Percentiles rank a stretch among this genome's conserved stretches.
Conservation (phyloP, 2,329 filamentous ascomycete species). For the Pestalotiopsis sp. region DNA sequence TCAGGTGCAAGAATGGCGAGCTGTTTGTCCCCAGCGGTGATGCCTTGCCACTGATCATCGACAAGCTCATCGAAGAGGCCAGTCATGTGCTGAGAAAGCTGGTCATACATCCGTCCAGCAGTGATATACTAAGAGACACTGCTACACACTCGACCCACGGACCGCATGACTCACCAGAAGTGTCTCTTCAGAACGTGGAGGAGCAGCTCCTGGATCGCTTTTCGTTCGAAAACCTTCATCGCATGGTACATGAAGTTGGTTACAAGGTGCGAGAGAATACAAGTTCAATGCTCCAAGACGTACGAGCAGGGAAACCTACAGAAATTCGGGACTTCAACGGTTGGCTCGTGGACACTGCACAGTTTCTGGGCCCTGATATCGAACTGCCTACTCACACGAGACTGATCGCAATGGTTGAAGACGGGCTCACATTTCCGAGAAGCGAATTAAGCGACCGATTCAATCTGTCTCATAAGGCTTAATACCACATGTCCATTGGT, state of each 20-base stretch:
- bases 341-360: constrained; percentile 53
- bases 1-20: constrained; percentile 78
- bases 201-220: constrained; percentile 41
- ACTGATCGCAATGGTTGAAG: constrained; percentile 47
- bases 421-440: constrained; percentile 15
- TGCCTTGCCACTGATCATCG: constrained; percentile 62
- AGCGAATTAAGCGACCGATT: not conserved
- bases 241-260: constrained; percentile 50
- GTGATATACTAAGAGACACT: constrained; percentile 36
- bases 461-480: not conserved
- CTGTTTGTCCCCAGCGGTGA: constrained; percentile 62
- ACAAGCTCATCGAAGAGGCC: constrained; percentile 73
- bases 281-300: constrained; percentile 67
- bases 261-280: constrained; percentile 54
- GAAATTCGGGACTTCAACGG: constrained; percentile 64
- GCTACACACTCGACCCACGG: not conserved
- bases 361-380: constrained; percentile 36
- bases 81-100: constrained; percentile 72
- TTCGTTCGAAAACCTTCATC: constrained; percentile 41
- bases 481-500: not conserved
- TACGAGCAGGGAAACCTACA: constrained; percentile 51
- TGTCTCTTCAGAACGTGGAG: constrained; percentile 12
- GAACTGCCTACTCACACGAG: constrained; percentile 41
- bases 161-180: constrained; percentile 49
- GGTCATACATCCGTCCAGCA: constrained; percentile 58